Evolutionary conservation across 1,139 yeast species (phyloP), one percentile per base, ranked within the genome.

Genomic region (Pneumocystis canis): DNA sequence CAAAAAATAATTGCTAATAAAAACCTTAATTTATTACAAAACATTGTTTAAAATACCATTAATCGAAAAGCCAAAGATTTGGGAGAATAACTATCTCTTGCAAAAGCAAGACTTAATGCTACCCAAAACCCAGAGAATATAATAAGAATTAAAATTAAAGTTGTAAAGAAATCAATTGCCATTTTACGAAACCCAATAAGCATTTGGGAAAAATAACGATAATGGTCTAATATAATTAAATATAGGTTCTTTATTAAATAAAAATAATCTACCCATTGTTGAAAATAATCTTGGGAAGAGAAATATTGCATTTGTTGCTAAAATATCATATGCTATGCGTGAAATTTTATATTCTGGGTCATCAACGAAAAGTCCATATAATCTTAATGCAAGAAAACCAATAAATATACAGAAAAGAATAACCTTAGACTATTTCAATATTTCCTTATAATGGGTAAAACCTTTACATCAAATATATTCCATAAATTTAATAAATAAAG

Each of bases 81-180:
- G n/a, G 79, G 78, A 1, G 80, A 68, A 66, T 78, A 74, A 53
- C 76, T 75, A 56, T 75, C 75, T 32, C 75, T 71, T 5, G 83
- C 81, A 66, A 82, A 77, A 1, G 84, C 80, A 64, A 81, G 75
- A 4, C 77, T 74, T 67, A 82, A 80, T 59, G 82, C 79, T 37
- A 82, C 78, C 74, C 82, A 82, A 68, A 82, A 83, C 4, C 86
- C 86, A 61, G 81, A 76, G 1, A 82, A 80, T 67, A 82, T 75
- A 58, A 83, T 77, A 33, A 80, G 72, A 64, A 82, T 79, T 61
- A 82, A 75, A 58, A 79, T 74, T 66, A 80, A 76, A 63, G 82
- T 75, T n/a, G 82, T 83, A 60, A 80, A 70, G 68, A 82, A 75
- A 67, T 81, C 83, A 71, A 80, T 76, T 59, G 79, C 74, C 85